A percentile compares a stretch with the other conserved stretches of the same genome.
Conservation (phyloP, 2,329 filamentous ascomycete species). For the Fusarium burgessii region DNA sequence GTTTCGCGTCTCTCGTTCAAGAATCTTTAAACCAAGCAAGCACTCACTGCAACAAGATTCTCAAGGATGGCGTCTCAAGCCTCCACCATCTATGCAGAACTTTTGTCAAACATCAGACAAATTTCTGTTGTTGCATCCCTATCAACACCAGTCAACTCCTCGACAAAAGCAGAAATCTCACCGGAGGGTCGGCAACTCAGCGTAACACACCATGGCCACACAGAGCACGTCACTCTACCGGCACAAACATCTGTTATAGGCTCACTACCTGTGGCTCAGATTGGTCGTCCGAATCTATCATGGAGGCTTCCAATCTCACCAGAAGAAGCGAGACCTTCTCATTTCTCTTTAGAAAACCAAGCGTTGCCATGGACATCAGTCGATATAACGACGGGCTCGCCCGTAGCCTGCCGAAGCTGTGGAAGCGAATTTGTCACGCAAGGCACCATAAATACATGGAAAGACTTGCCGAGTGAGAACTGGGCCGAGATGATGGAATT, state of each 20-base stretch:
- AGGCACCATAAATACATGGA: slow-evolving; percentile 72
- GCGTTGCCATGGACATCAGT: slow-evolving; percentile 68
- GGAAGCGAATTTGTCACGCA: slow-evolving; percentile 52
- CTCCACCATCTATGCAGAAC: slow-evolving; percentile 70
- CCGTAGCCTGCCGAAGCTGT: slow-evolving; percentile 60
- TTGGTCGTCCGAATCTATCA: slow-evolving; percentile 54
- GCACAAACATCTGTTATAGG: slow-evolving; percentile 52
- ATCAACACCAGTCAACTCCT: slow-evolving; percentile 55
- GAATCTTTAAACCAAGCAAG: neutral
- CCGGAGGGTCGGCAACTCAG: slow-evolving; percentile 59
- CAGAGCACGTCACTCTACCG: slow-evolving; percentile 57
- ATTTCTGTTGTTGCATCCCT: slow-evolving; percentile 69
- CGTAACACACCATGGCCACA: slow-evolving; percentile 60
- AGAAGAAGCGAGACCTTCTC: slow-evolving; percentile 38
- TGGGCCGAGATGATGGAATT: slow-evolving; percentile 99
- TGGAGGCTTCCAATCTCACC: slow-evolving; percentile 65
- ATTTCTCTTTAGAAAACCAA: slow-evolving; percentile 53
- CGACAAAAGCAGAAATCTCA: slow-evolving; percentile 59
- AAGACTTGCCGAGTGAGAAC: slow-evolving; percentile 93
- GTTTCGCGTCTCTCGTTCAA: slow-evolving; percentile 14
- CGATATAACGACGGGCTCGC: slow-evolving; percentile 56
- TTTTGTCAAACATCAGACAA: slow-evolving; percentile 73
- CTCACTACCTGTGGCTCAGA: slow-evolving; percentile 54
- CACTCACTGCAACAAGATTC: neutral
- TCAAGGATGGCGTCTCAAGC: slow-evolving; percentile 31